These are phyloP conservation scores for Fusarium austroafricanum DNA, from an alignment of 2,329 filamentous ascomycete genomes.

Conservation along the genomic window DNA sequence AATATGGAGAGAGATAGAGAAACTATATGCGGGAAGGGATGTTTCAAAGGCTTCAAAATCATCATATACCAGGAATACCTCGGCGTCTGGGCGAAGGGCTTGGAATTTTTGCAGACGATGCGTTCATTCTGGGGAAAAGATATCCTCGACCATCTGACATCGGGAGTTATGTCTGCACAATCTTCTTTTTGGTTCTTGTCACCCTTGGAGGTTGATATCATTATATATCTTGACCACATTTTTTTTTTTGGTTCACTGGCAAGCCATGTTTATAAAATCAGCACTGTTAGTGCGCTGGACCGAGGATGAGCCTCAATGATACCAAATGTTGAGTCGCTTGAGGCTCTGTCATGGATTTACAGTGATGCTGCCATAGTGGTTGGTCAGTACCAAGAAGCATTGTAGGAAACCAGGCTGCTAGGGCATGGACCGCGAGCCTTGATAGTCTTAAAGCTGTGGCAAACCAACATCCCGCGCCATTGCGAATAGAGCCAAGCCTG, in stretches of 20 bases:
- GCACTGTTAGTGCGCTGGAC: neutral
- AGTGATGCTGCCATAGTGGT: neutral
- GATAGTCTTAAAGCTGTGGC: constrained; percentile 3
- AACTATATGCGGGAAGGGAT: constrained; percentile 17
- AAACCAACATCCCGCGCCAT: neutral
- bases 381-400: neutral
- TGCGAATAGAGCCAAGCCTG: constrained; percentile 23
- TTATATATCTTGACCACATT: constrained; percentile 11
- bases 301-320: neutral
- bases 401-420: neutral
- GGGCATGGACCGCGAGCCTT: neutral
- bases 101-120: constrained; percentile 31
- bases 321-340: neutral
- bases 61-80: constrained; percentile 48
- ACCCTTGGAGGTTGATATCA: constrained; percentile 18
- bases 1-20: neutral
- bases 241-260: constrained; percentile 6
- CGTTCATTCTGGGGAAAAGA: constrained; percentile 23
- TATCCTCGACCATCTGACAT: constrained; percentile 28
- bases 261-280: neutral
- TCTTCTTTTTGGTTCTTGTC: constrained; percentile 18
- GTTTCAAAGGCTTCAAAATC: constrained; percentile 39
- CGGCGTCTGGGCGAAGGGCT: constrained; percentile 42
- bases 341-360: neutral
- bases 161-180: constrained; percentile 32